These are phyloP conservation scores for Scutellaria baicalensis DNA, from an alignment of 257 asterid genomes.

Conservation along the genomic window DNA sequence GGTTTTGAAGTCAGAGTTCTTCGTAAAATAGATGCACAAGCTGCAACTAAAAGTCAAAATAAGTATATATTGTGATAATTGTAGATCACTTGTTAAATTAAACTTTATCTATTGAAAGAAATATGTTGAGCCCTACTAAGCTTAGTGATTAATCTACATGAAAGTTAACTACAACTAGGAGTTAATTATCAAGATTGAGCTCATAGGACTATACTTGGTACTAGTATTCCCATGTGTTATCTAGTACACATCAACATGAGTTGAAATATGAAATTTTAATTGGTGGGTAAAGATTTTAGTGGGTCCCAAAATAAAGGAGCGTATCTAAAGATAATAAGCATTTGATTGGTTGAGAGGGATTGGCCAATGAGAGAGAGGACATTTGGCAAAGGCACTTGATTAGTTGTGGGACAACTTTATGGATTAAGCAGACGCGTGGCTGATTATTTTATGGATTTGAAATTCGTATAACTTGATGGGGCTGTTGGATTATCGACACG, in stretches of 20 bases:
- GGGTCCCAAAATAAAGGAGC: conserved; percentile 43
- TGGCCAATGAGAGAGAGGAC: conserved; percentile 24
- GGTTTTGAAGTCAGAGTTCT: too few relatives aligned
- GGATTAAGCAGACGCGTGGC: conserved; percentile 55
- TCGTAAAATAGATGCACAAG: too few relatives aligned
- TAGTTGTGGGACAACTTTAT: conserved; percentile 30
- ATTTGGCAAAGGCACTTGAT: conserved; percentile 24
- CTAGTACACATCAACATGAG: background rate
- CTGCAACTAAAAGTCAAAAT: too few relatives aligned
- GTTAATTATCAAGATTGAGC: background rate
- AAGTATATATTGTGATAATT: too few relatives aligned
- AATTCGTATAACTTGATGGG: background rate
- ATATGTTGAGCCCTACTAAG: too few relatives aligned
- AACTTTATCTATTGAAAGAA: too few relatives aligned
- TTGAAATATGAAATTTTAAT: conserved; percentile 3
- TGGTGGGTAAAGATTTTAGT: conserved; percentile 32
- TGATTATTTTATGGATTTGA: background rate
- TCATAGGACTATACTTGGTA: background rate
- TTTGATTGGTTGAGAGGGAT: conserved; percentile 15
- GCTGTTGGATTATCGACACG: conserved; percentile 18
- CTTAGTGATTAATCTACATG: too few relatives aligned
- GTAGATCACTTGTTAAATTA: too few relatives aligned
- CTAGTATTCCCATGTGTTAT: background rate
- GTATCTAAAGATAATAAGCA: conserved; percentile 24
- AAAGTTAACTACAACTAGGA: too few relatives aligned